These are phyloP conservation scores for Aschersonia sp. DNA, from an alignment of 2,329 filamentous ascomycete genomes.

Conservation along the genomic window DNA sequence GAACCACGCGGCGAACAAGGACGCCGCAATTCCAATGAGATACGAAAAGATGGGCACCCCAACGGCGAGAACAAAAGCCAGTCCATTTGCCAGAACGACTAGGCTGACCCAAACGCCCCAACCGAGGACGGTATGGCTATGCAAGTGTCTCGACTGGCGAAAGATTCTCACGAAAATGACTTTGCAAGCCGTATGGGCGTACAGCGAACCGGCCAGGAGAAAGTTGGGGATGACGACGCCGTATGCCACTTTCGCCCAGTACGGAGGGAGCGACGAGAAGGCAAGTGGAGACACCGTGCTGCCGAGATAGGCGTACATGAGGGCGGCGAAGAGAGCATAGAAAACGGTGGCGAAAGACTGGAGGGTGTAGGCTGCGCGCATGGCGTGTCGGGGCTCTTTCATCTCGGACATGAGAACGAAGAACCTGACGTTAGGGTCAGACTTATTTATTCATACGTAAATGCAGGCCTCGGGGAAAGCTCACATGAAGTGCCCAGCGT, in stretches of 20 bases:
- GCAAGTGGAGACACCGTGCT: slow-evolving; percentile 28
- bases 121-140: slow-evolving; percentile 29
- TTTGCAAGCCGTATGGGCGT: slow-evolving; percentile 36
- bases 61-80: slow-evolving; percentile 26
- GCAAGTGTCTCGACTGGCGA: slow-evolving; percentile 27
- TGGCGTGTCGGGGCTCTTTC: slow-evolving; percentile 32
- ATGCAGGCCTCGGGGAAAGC: not conserved
- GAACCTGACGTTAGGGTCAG: slow-evolving; percentile 15
- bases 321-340: slow-evolving; percentile 34
- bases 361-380: slow-evolving; percentile 34
- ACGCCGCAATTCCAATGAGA: slow-evolving; percentile 33
- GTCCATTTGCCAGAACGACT: slow-evolving; percentile 28
- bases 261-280: slow-evolving; percentile 27
- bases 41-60: slow-evolving; percentile 40
- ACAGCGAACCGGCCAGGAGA: slow-evolving; percentile 32
- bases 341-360: slow-evolving; percentile 33
- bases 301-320: slow-evolving; percentile 36
- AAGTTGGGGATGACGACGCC: slow-evolving; percentile 35
- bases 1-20: slow-evolving; percentile 38
- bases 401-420: slow-evolving; percentile 39
- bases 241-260: slow-evolving; percentile 34
- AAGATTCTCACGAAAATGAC: slow-evolving; percentile 35
- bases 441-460: not conserved
- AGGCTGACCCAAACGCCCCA: slow-evolving; percentile 32
- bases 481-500: slow-evolving; percentile 34